These are phyloP conservation scores for Petrea volubilis DNA, from an alignment of 257 asterid species.

Conservation along the genomic window DNA sequence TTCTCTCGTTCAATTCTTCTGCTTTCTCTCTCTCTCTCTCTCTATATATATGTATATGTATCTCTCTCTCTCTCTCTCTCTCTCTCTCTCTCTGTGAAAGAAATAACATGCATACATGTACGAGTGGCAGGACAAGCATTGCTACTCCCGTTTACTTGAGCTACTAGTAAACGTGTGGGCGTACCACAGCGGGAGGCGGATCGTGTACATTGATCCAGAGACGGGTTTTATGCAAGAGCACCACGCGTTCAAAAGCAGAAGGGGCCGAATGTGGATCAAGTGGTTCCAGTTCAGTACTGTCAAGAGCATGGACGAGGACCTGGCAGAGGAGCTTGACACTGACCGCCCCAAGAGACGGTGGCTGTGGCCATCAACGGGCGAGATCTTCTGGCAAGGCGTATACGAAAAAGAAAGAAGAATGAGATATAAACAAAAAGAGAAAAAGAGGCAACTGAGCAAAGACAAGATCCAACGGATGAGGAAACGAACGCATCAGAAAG, in stretches of 20 bases:
- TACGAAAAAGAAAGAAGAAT: slow-evolving; percentile 63
- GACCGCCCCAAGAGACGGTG: slow-evolving; percentile 63
- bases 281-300: slow-evolving; percentile 80
- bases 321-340: slow-evolving; percentile 80
- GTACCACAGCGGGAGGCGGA: slow-evolving; percentile 86
- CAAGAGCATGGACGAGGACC: slow-evolving; percentile 87
- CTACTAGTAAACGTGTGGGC: slow-evolving; percentile 92
- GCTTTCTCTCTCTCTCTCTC: no score
- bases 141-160: slow-evolving; percentile 86
- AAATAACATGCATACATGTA: no score
- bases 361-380: slow-evolving; percentile 95
- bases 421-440: slow-evolving; percentile 68
- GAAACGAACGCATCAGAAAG: slow-evolving; percentile 70
- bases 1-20: no score
- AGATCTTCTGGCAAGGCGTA: slow-evolving; percentile 82
- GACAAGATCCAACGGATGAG: slow-evolving; percentile 76
- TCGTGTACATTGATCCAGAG: slow-evolving; percentile 72
- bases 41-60: no score
- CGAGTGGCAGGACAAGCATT: slow-evolving; percentile 80
- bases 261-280: slow-evolving; percentile 89
- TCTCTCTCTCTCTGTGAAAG: no score
- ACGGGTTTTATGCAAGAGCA: slow-evolving; percentile 82
- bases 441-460: slow-evolving; percentile 63
- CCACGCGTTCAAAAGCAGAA: slow-evolving; percentile 59
- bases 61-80: no score